phyloP scores from a whole-genome alignment of 345 rosid genomes.

The Reutealis trisperma region DNA sequence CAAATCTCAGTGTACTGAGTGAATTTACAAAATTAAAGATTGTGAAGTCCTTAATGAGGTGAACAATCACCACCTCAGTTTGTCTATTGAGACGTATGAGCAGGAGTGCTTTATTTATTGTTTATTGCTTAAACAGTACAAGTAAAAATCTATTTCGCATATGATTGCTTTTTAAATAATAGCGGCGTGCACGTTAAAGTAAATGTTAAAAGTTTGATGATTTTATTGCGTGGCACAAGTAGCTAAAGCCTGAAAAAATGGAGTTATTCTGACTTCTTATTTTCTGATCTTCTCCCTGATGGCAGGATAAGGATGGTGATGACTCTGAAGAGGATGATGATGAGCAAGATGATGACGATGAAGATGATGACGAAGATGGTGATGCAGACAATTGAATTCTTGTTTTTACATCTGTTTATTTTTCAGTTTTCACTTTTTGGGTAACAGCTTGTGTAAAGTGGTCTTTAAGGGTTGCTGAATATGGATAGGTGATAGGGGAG shows the following conservation, averaged over 20 bases:
- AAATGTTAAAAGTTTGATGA: not conserved
- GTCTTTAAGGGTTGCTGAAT: constrained; percentile 32
- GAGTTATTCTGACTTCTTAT: not conserved
- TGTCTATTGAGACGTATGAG: not conserved
- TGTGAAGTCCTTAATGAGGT: not conserved
- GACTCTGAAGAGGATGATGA: constrained; percentile 55
- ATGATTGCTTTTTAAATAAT: not conserved
- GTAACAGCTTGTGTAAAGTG: constrained; percentile 41
- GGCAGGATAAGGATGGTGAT: constrained; percentile 55
- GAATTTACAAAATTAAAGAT: not conserved
- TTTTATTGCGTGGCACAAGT: not conserved
- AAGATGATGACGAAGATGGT: constrained; percentile 23
- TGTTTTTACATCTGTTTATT: not conserved
- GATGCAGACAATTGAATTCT: constrained; percentile 35
- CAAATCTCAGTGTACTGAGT: not conserved
- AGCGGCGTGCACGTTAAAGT: not conserved
- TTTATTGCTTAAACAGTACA: not conserved
- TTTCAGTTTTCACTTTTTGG: constrained; percentile 16
- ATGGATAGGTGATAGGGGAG: constrained; percentile 26
- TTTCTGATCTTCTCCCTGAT: constrained; percentile 11
- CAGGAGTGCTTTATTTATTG: not conserved
- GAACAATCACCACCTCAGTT: too few species aligned
- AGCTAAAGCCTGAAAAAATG: not conserved
- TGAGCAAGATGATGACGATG: constrained; percentile 39
- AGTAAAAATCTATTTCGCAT: not conserved